phyloP scores from a whole-genome alignment of 176 grass and related monocot species.

The Triticum urartu region DNA sequence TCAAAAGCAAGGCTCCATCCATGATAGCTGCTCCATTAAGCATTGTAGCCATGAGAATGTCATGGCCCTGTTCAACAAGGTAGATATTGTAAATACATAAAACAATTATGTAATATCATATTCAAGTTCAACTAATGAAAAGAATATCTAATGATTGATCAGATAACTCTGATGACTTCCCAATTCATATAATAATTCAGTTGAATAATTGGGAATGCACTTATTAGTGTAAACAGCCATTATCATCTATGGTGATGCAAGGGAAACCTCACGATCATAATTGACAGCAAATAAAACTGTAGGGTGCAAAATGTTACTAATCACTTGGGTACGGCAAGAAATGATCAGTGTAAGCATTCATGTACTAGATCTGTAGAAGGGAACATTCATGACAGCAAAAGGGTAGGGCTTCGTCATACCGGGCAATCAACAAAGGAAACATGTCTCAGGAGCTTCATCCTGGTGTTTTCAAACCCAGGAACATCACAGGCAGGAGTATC shows the following conservation, averaged over 20 bases:
- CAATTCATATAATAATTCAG: neutral
- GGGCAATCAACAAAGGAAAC: slow-evolving; percentile 97
- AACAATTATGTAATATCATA: neutral
- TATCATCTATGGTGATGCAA: slow-evolving; percentile 17
- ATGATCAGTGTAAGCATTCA: neutral
- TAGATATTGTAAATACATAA: neutral
- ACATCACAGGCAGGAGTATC: slow-evolving; percentile 85
- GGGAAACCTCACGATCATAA: neutral
- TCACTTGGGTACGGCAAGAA: neutral
- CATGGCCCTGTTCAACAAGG: slow-evolving; percentile 64
- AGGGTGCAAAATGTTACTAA: neutral
- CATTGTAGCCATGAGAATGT: slow-evolving; percentile 98
- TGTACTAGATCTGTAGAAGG: neutral
- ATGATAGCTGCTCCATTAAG: slow-evolving; percentile 98
- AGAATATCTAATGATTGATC: neutral
- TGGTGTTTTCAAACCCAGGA: slow-evolving; percentile 81
- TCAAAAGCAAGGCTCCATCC: slow-evolving; percentile 91
- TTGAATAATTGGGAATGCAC: neutral
- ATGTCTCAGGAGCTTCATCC: slow-evolving; percentile 92
- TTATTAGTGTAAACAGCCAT: neutral
- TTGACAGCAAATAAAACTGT: neutral
- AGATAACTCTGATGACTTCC: neutral
- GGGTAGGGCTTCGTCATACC: slow-evolving; percentile 34
- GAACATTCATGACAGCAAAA: neutral
- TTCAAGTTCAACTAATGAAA: neutral